Conservation (phyloP, 2,329 filamentous ascomycete genomes). For the Byssothecium circinans region DNA sequence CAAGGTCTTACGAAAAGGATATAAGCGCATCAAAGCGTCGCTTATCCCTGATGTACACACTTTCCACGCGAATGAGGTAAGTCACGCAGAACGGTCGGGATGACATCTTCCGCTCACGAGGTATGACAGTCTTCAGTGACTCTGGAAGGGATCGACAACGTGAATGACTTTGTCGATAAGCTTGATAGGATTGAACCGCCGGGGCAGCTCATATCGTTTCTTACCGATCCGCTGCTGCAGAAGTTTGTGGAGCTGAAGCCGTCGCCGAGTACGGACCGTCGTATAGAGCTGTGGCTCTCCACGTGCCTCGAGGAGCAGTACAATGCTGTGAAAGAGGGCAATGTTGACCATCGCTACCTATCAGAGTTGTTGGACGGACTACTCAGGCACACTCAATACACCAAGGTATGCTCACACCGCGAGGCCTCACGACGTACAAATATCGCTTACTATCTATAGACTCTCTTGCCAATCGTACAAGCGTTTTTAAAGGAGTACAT, state of each 20-base stretch:
- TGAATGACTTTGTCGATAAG: conserved; percentile 68
- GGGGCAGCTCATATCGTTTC: conserved; percentile 76
- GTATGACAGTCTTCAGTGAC: conserved; percentile 45
- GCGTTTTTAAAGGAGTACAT: conserved; percentile 42
- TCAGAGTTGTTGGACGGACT: conserved; percentile 38
- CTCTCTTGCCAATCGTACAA: conserved; percentile 30
- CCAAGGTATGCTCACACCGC: conserved; percentile 30
- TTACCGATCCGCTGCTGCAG: conserved; percentile 76
- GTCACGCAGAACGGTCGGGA: conserved; percentile 17
- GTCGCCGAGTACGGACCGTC: conserved; percentile 25
- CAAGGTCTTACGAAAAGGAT: conserved; percentile 59
- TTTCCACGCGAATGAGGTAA: conserved; percentile 66
- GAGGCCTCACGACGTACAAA: not conserved
- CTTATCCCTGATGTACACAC: conserved; percentile 70
- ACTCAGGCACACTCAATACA: conserved; percentile 35
- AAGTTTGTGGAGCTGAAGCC: conserved; percentile 66
- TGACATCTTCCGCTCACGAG: conserved; percentile 11
- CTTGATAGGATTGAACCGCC: conserved; percentile 80
- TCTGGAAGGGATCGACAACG: conserved; percentile 76
- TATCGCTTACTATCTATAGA: conserved; percentile 25
- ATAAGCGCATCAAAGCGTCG: conserved; percentile 54
- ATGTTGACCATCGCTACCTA: conserved; percentile 22
- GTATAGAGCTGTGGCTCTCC: conserved; percentile 45
- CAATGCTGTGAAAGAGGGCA: conserved; percentile 18
- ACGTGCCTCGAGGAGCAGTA: conserved; percentile 43